Base-by-base conservation (phyloP, 208 protist species). In the Kentomonas sorsogonicus region DNA sequence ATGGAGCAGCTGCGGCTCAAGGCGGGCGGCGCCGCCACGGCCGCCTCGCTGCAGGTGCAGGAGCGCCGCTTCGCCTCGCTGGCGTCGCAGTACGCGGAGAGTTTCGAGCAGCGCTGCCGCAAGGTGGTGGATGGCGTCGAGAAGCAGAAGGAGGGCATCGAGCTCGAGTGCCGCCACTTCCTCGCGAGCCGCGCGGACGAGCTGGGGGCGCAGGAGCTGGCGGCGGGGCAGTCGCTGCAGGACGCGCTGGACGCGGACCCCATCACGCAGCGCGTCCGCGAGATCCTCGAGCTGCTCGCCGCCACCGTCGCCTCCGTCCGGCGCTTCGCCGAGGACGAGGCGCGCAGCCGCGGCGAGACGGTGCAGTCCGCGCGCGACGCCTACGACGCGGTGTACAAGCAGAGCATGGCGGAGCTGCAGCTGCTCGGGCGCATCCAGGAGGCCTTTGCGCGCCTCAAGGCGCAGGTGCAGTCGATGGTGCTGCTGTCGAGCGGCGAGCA, bases 401-500 rank as follows among this genome's bases (percentile, higher is more conserved):
- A 83, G 43, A 89, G 79, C 62, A 74, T 31, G 25, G 76, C 72
- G 16, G 83, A 94, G 74, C 66, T 91, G 44, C 53, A 57, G 30
- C 39, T 90, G 20, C 64, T 91, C 7, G 56, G 74, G 9, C 36
- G 40, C 0, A 44, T 86, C 46, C 83, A 94, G 66, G 84, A 91
- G 60, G 58, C 66, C 23, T 60, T 85, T 10, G 54, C 82, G 23
- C 63, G 73, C 10, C 65, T 94, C 18, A 87, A 84, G 63, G 56
- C 77, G 26, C 78, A 90, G 51, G 69, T 89, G 52, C 82, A 90
- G 60, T 73, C 74, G 30, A 36, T 83, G 13, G 64, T 86, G 11
- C 50, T 69, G 23, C 48, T 63, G 22, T 91, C 84, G 31, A 69
- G 75, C 1, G 63, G 67, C 1, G 69, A 60, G 16, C 79, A 91